Base-by-base conservation (phyloP, 768 basidiomycete genomes). In the Amyloporia xantha region DNA sequence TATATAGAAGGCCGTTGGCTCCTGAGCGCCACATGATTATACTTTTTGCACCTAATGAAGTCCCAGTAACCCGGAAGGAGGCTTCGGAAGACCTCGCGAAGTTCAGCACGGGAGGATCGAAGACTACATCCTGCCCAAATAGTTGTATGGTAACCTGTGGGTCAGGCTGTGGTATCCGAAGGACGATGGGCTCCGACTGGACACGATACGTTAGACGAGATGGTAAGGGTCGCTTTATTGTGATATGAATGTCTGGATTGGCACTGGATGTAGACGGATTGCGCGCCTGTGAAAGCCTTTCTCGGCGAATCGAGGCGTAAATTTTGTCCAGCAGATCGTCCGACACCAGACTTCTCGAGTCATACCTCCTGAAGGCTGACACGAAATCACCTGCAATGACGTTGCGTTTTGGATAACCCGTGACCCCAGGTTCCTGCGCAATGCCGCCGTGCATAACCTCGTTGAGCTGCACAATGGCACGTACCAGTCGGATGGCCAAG, bases 21-120 rank as follows among this genome's bases (percentile, higher is more conserved):
- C 96, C 93, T 39, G 83, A 77, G 41, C 92, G 81, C 63, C 84
- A 75, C 75, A 98, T 84, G 40, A 91, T 74, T 62, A 97, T 79
- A 20, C 81, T 81, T 62, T 89, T 91, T 25, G 77, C 65, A 26
- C 96, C 96, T 13, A 98, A 76, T 5, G 82, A 79, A 1, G 76
- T 80, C n/a, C 93, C 92, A 15, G 80, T 94, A 28, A 98, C 78
- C 43, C 91, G 82, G 75, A 98, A 99, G 12, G 91, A 89, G 15
- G 81, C 88, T 57, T 91, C 86, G 1, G 81, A 73, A 1, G 83
- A 84, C 58, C 81, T 82, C 2, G 79, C 67, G 60, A 98, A 99
- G 23, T 73, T 82, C 10, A 99, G 76, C 25, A 83, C 70, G 0
- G 88, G 78, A 2, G 94, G 94, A 53, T 98, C 92, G 61, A 96